These are phyloP conservation scores for Fomitopsis palustris DNA, from an alignment of 1,284 basidiomycete genomes.

Conservation along the genomic window DNA sequence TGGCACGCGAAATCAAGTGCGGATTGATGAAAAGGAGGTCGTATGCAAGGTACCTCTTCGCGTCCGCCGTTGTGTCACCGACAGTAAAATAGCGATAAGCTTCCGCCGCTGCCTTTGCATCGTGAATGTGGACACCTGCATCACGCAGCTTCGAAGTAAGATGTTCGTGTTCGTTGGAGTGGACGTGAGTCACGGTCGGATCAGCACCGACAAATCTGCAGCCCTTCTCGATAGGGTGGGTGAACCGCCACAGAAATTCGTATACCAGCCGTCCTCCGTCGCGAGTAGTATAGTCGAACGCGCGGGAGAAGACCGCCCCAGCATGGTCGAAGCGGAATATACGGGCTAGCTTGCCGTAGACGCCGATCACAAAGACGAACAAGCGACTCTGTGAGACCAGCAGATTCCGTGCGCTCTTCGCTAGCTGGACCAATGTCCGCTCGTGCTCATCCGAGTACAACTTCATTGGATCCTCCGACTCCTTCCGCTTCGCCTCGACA, in stretches of 20 bases:
- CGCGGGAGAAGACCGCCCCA: conserved; percentile 1
- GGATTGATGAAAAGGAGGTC: conserved; percentile 8
- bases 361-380: conserved; percentile 7
- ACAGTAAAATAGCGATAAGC: neutral
- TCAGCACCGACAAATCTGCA: conserved; percentile 11
- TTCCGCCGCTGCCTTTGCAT: neutral
- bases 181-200: neutral
- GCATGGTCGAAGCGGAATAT: conserved; percentile 17
- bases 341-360: conserved; percentile 13
- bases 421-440: neutral
- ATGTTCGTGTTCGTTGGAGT: too few relatives aligned
- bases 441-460: neutral
- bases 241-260: conserved; percentile 13
- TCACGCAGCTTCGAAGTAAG: too few relatives aligned
- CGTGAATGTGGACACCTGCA: neutral
- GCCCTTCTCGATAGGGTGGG: conserved; percentile 7
- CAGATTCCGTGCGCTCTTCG: conserved; percentile 9
- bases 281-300: conserved; percentile 7
- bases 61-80: neutral
- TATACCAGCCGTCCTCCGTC: conserved; percentile 3
- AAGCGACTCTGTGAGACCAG: conserved; percentile 9
- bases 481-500: neutral
- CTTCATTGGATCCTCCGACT: neutral
- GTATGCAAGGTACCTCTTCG: conserved; percentile 7
- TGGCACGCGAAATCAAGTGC: conserved; percentile 8